Evolutionary conservation across 2,329 filamentous ascomycete genomes (phyloP).

Genomic region (Fusarium solani-melongenae): DNA sequence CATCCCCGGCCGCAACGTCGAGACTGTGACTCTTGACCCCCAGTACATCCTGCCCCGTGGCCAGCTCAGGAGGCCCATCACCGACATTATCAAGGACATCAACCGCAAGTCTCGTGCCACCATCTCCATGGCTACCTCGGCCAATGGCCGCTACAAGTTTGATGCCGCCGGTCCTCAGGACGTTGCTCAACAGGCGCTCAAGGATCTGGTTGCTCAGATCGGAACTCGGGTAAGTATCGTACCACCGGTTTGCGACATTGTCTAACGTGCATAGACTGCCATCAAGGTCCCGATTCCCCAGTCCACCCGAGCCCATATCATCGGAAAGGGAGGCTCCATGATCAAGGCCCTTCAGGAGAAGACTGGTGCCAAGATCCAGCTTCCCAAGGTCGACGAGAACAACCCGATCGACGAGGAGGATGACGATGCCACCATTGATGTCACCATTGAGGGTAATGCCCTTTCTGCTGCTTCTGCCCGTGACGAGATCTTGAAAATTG

Average conservation of each 20-base stretch:
- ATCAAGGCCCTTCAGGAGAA: constrained; percentile 92
- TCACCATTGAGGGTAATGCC: constrained; percentile 90
- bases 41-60: constrained; percentile 79
- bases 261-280: constrained; percentile 54
- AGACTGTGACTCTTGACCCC: constrained; percentile 78
- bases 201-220: constrained; percentile 88
- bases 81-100: constrained; percentile 89
- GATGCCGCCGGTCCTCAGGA: constrained; percentile 87
- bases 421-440: constrained; percentile 85
- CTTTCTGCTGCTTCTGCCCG: constrained; percentile 86
- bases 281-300: constrained; percentile 84
- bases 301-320: constrained; percentile 88
- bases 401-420: constrained; percentile 72
- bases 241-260: not conserved
- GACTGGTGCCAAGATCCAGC: constrained; percentile 89
- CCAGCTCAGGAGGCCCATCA: constrained; percentile 85
- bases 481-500: constrained; percentile 87
- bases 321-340: constrained; percentile 88
- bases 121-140: constrained; percentile 80
- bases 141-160: constrained; percentile 80
- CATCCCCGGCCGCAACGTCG: constrained; percentile 85
- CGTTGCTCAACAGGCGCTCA: constrained; percentile 86
- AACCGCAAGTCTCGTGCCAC: constrained; percentile 91
- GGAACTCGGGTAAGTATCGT: constrained; percentile 76
- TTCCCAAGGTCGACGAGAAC: constrained; percentile 81